A percentile compares a stretch with the other conserved stretches of the same genome.
These are phyloP conservation scores for Petunia hybrid DNA, from an alignment of 305 asterid species.

Conservation along the genomic window DNA sequence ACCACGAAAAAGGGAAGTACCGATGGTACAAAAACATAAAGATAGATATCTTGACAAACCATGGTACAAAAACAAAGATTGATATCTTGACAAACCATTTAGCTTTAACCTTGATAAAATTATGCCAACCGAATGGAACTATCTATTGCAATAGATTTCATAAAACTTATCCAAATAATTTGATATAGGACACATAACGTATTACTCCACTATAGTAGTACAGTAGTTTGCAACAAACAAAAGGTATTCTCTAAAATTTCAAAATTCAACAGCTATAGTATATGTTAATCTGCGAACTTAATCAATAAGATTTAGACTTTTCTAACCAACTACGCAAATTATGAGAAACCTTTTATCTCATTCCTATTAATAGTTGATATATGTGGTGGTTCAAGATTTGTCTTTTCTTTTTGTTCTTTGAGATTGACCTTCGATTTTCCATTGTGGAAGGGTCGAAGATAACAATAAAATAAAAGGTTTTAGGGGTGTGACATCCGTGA, in stretches of 20 bases:
- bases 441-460: background rate
- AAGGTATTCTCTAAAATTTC: background rate
- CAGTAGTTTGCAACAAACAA: background rate
- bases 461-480: background rate
- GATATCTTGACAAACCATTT: too few species aligned
- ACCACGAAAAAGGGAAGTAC: background rate
- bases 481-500: too few species aligned
- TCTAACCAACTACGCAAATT: background rate
- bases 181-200: background rate
- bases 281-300: background rate
- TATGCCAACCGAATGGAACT: background rate
- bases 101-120: background rate
- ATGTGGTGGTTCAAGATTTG: background rate
- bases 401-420: background rate
- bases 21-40: background rate
- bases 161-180: background rate
- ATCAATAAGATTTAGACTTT: conserved; percentile 13
- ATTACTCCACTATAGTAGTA: too few species aligned
- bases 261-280: background rate
- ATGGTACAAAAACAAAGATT: too few species aligned
- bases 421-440: background rate
- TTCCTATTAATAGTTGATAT: background rate
- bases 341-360: too few species aligned
- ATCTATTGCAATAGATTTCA: background rate
- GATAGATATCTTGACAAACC: too few species aligned